Evolutionary conservation across 1,284 basidiomycete genomes (phyloP), one percentile per base, ranked within the genome.

Genomic region (Ustilago cynodontis): DNA sequence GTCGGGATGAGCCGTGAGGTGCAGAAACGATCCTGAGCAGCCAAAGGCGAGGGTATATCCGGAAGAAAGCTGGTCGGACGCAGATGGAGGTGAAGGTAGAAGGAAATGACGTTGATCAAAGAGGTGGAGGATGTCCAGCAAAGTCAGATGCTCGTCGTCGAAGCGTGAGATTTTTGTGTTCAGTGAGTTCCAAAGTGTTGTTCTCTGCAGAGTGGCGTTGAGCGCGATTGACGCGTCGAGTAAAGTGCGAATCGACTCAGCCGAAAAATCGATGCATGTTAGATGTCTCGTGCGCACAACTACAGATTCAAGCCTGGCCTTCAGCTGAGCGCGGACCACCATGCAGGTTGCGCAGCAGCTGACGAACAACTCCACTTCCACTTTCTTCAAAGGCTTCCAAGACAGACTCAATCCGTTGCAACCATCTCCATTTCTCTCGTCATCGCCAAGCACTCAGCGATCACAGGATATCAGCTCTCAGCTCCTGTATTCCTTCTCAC

Each of bases 161-260:
- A 33, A 28, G 20, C 29, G 10, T 8, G 51, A 53, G 11, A 53
- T 53, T 33, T 53, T 33, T 26, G 22, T 49, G 47, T 49, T 28
- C 26, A 43, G n/a, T n/a, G n/a, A n/a, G n/a, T n/a, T 8, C 9
- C 35, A 43, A 53, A 56, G 67, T 70, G 67, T 70, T 70, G 61
- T 53, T 70, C 67, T 70, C 66, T 49, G 24, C 22, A n/a, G 35
- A 60, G 60, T 64, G 61, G 67, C 61, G 56, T 55, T 35, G 51
- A n/a, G 41, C 60, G 55, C 54, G 51, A 41, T 56, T 59, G 68
- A 70, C 68, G 68, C 68, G 68, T 70, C 68, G 68, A 41, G 59
- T 70, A 70, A 43, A 70, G 62, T 58, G 61, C 28, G 54, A 37
- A 24, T 68, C 51, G 59, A 68, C 66, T 69, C 60, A 69, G 66